A percentile compares a stretch with the other conserved stretches of the same genome.
These are phyloP conservation scores for Vanilla planifolia DNA, from an alignment of 106 monocot species.

Conservation along the genomic window DNA sequence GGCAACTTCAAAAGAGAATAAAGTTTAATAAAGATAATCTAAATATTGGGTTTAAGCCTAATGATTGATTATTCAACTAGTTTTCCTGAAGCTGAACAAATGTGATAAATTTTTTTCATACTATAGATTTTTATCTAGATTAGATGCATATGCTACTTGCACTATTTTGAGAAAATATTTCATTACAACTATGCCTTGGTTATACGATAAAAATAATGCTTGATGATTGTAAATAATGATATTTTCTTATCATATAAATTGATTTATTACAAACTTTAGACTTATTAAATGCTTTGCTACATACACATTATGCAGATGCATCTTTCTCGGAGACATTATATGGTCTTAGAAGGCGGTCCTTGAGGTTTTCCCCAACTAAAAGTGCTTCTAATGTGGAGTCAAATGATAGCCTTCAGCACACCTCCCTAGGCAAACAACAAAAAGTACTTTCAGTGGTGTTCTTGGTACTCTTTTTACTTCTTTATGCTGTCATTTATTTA, in stretches of 20 bases:
- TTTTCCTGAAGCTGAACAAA: too few species aligned
- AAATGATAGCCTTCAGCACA: slow-evolving; percentile 32
- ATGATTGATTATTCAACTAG: too few species aligned
- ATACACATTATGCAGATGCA: slow-evolving; percentile 54
- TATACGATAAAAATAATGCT: too few species aligned
- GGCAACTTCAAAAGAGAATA: too few species aligned
- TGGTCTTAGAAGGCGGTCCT: slow-evolving; percentile 75
- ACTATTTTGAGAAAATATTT: too few species aligned
- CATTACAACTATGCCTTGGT: too few species aligned
- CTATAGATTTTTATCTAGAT: too few species aligned
- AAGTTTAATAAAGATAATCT: too few species aligned
- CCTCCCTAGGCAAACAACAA: slow-evolving; percentile 57
- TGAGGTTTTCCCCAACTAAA: slow-evolving; percentile 31
- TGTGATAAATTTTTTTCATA: too few species aligned
- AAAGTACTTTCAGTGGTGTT: slow-evolving; percentile 89
- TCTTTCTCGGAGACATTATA: slow-evolving; percentile 95
- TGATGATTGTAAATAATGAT: not conserved
- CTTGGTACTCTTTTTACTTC: slow-evolving; percentile 43
- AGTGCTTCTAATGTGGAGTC: slow-evolving; percentile 26
- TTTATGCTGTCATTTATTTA: not conserved
- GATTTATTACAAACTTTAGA: not conserved
- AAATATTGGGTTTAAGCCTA: too few species aligned
- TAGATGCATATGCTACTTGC: too few species aligned
- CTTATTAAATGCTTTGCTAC: not conserved
- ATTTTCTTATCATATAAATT: slow-evolving; percentile 1